A percentile compares a stretch with the other conserved stretches of the same genome.
Conservation (phyloP, 768 basidiomycete genomes). For the Lanmaoa pseudosensibilis region DNA sequence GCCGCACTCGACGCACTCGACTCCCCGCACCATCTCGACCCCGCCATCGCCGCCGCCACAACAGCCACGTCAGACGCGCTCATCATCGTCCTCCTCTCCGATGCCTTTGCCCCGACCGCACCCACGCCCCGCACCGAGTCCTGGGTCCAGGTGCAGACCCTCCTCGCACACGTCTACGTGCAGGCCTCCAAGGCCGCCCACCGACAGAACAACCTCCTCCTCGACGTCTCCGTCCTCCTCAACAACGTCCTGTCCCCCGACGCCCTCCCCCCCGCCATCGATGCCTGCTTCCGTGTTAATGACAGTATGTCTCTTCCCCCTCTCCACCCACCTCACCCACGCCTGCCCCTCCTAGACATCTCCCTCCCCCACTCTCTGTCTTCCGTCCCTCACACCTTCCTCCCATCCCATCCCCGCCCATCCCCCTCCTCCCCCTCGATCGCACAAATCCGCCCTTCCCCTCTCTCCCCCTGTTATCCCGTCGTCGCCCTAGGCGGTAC, state of each 20-base stretch:
- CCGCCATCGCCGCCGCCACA: constrained; percentile 50
- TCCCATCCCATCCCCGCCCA: constrained; percentile 9
- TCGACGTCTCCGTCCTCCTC: constrained; percentile 78
- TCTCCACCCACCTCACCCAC: constrained; percentile 2
- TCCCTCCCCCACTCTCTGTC: constrained; percentile 45
- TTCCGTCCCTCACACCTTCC: constrained; percentile 33
- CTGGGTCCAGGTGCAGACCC: constrained; percentile 71
- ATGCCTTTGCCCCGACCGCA: constrained; percentile 46
- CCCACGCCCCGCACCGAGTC: constrained; percentile 41
- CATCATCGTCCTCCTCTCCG: constrained; percentile 63
- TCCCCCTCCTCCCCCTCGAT: neutral
- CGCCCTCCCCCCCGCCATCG: constrained; percentile 38
- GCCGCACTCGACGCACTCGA: constrained; percentile 53
- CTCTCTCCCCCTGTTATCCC: constrained; percentile 40
- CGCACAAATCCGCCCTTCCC: neutral
- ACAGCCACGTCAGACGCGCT: constrained; percentile 49
- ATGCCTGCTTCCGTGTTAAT: constrained; percentile 43
- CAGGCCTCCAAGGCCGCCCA: constrained; percentile 78
- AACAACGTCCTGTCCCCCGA: constrained; percentile 51
- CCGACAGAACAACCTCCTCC: constrained; percentile 62
- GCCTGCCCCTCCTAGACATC: constrained; percentile 19
- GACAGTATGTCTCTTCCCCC: constrained; percentile 40
- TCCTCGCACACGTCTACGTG: constrained; percentile 83
- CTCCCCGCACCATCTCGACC: constrained; percentile 54
- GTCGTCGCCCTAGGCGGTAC: constrained; percentile 93